Conservation (phyloP, 1,284 basidiomycete genomes). For the Irpex sp. region DNA sequence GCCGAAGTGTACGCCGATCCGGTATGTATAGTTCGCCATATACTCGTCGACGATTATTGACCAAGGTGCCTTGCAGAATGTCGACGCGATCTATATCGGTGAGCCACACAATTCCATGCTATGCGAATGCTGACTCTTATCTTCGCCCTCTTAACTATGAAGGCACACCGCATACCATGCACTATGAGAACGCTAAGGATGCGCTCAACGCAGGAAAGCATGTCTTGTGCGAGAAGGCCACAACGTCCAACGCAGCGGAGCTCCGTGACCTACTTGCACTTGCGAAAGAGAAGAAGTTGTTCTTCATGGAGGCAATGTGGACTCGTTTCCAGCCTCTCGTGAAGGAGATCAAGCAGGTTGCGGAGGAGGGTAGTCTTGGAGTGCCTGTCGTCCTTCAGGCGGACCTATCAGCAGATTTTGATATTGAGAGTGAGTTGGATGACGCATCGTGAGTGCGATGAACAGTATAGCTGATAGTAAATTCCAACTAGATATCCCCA, state of each 20-base stretch:
- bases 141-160: background rate
- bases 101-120: background rate
- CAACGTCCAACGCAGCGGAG: conserved; percentile 64
- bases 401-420: conserved; percentile 72
- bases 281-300: conserved; percentile 74
- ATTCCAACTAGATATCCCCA: conserved; percentile 51
- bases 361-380: conserved; percentile 60
- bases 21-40: conserved; percentile 3
- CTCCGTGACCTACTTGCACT: conserved; percentile 64
- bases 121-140: no score
- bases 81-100: conserved; percentile 82
- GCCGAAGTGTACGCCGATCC: conserved; percentile 69
- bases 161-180: conserved; percentile 86
- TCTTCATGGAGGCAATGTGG: conserved; percentile 90
- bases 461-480: background rate
- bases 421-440: conserved; percentile 62
- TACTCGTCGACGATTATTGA: background rate
- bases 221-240: conserved; percentile 84
- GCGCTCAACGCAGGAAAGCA: conserved; percentile 81
- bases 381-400: conserved; percentile 63
- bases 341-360: conserved; percentile 61
- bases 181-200: conserved; percentile 77
- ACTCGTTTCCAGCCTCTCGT: conserved; percentile 75
- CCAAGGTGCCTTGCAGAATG: conserved; percentile 42
- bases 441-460: background rate